phyloP scores from a whole-genome alignment of 2,329 filamentous ascomycete species.

The Talaromyces sp. region DNA sequence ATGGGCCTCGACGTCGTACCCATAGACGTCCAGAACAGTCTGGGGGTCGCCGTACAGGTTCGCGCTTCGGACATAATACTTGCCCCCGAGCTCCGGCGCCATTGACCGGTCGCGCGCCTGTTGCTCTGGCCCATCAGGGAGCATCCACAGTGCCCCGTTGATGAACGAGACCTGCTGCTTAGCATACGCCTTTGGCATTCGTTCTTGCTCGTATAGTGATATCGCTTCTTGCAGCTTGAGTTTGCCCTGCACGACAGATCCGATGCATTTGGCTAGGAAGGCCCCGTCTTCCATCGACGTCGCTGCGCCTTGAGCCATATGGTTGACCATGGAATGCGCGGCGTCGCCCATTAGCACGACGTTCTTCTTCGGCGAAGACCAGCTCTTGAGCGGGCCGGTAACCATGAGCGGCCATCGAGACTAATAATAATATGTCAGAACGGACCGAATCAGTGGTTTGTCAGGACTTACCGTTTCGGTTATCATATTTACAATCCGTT shows the following conservation, averaged over 20 bases:
- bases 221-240: conserved; percentile 33
- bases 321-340: conserved; percentile 40
- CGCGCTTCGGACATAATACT: conserved; percentile 30
- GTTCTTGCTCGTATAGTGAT: conserved; percentile 35
- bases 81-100: conserved; percentile 30
- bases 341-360: conserved; percentile 44
- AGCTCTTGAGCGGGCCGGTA: conserved; percentile 38
- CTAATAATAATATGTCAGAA: conserved; percentile 5
- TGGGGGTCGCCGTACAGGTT: conserved; percentile 39
- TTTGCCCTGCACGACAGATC: conserved; percentile 29
- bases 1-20: conserved; percentile 37
- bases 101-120: conserved; percentile 34
- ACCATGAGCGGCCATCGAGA: conserved; percentile 42
- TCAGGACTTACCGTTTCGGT: conserved; percentile 20
- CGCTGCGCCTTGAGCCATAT: conserved; percentile 44
- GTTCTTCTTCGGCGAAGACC: conserved; percentile 39
- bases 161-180: conserved; percentile 42
- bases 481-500: conserved; percentile 39
- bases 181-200: conserved; percentile 39
- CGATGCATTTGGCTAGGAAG: conserved; percentile 36
- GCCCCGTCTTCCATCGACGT: conserved; percentile 43
- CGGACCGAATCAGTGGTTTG: neutral
- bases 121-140: conserved; percentile 31
- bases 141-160: conserved; percentile 33
- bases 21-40: conserved; percentile 35